A percentile compares a stretch with the other conserved stretches of the same genome.
phyloP scores from a whole-genome alignment of 2,329 filamentous ascomycete species.

The Pseudogymnoascus sp. region DNA sequence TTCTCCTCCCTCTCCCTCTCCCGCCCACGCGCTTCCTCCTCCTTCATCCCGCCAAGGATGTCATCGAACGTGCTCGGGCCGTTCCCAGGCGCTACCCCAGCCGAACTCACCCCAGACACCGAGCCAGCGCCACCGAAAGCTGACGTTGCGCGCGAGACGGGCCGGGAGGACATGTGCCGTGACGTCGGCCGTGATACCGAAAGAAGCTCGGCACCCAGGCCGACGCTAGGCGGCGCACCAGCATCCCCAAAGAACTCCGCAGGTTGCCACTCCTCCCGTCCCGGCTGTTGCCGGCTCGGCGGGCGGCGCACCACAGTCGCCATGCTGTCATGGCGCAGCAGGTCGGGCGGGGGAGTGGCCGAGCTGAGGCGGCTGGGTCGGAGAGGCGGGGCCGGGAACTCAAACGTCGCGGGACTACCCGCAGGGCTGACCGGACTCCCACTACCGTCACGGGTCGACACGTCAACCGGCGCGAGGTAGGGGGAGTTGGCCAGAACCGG shows the following conservation, averaged over 20 bases:
- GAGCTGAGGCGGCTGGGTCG: neutral
- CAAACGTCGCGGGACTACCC: neutral
- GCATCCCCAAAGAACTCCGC: neutral
- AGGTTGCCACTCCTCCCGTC: neutral
- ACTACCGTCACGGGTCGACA: neutral
- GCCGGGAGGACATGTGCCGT: neutral
- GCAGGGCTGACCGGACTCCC: neutral
- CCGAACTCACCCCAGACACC: neutral
- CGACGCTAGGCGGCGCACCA: neutral
- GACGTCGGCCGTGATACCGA: neutral
- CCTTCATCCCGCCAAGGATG: conserved; percentile 36
- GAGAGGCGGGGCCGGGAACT: neutral
- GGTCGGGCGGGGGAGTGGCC: neutral
- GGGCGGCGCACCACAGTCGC: neutral
- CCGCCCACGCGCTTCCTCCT: conserved; percentile 37
- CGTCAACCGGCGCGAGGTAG: neutral
- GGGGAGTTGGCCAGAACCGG: neutral
- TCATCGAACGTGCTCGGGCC: conserved; percentile 41
- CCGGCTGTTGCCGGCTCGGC: neutral
- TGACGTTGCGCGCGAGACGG: neutral
- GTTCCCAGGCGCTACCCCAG: neutral
- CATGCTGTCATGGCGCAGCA: neutral
- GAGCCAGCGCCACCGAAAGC: neutral
- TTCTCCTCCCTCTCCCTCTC: conserved; percentile 23
- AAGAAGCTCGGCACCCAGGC: neutral